phyloP scores from a whole-genome alignment of 202 grass and related monocot species.

The Miscanthus sacchariflorus region DNA sequence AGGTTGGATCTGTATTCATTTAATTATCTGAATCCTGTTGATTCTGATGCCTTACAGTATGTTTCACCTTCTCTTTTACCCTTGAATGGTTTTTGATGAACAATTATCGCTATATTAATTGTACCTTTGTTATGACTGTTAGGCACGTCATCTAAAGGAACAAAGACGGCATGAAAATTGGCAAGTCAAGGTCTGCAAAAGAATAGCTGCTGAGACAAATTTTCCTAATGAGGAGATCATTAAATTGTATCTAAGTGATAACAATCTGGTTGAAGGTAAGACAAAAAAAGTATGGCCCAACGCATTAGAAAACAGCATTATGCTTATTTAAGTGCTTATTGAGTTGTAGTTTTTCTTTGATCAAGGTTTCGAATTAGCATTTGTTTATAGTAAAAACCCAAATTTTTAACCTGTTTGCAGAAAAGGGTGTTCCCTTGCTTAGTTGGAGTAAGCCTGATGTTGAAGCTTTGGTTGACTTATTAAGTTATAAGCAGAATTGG shows the following conservation, averaged over 20 bases:
- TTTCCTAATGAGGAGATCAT: constrained; percentile 97
- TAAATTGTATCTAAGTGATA: constrained; percentile 77
- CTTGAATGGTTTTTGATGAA: constrained; percentile 34
- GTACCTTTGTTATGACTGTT: constrained; percentile 47
- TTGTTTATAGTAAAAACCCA: background rate
- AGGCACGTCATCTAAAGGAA: constrained; percentile 69
- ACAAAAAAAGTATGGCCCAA: constrained; percentile 1
- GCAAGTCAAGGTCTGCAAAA: constrained; percentile 84
- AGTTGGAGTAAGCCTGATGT: constrained; percentile 83
- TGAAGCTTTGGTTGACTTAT: constrained; percentile 81
- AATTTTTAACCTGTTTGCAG: constrained; percentile 55
- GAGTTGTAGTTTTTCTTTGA: constrained; percentile 1
- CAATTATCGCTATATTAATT: constrained; percentile 23
- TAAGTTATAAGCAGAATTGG: constrained; percentile 81
- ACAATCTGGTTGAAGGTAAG: constrained; percentile 66
- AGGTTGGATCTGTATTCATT: constrained; percentile 53
- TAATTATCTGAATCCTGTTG: background rate
- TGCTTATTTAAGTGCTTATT: background rate
- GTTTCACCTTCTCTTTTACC: constrained; percentile 14
- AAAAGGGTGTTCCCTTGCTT: constrained; percentile 52
- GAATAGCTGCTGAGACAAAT: constrained; percentile 73
- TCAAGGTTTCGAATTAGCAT: background rate
- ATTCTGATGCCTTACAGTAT: constrained; percentile 29
- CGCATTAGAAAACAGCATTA: background rate
- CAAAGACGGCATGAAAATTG: constrained; percentile 80